Percentiles rank a stretch among this genome's conserved stretches.
These are phyloP conservation scores for Gypsophila paniculata DNA, from an alignment of 179 eudicot species.

Conservation along the genomic window DNA sequence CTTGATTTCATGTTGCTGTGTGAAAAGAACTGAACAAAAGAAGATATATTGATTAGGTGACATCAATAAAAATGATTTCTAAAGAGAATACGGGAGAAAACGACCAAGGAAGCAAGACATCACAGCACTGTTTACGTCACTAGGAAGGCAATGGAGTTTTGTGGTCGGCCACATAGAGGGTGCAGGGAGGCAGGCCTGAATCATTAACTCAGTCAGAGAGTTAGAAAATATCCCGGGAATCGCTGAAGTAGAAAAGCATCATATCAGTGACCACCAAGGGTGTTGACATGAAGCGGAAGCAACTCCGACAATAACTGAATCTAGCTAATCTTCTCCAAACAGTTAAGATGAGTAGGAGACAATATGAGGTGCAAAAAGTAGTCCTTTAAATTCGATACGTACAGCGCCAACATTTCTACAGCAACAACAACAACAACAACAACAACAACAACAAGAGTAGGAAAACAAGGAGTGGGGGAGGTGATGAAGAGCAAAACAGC, in stretches of 20 bases:
- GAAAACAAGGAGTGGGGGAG: too few relatives aligned
- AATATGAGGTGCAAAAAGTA: background rate
- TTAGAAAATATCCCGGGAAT: background rate
- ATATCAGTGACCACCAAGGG: background rate
- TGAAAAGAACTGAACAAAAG: constrained; percentile 50
- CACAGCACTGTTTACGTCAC: background rate
- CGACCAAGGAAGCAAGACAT: background rate
- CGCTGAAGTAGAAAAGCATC: background rate
- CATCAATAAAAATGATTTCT: background rate
- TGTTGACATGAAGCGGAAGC: background rate
- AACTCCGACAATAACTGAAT: background rate
- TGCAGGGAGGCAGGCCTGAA: background rate
- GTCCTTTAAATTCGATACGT: background rate
- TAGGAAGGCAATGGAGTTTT: background rate
- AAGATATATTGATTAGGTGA: constrained; percentile 16
- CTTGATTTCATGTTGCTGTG: constrained; percentile 58
- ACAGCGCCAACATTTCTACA: background rate
- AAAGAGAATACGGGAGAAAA: background rate
- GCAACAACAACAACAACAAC: background rate
- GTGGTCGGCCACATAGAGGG: background rate
- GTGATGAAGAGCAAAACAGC: too few relatives aligned
- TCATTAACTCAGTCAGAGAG: background rate
- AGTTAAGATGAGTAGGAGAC: background rate
- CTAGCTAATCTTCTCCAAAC: background rate
- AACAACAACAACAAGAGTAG: background rate